These are phyloP conservation scores for Porcisia hertigi DNA, from an alignment of 208 protist genomes.

Conservation along the genomic window DNA sequence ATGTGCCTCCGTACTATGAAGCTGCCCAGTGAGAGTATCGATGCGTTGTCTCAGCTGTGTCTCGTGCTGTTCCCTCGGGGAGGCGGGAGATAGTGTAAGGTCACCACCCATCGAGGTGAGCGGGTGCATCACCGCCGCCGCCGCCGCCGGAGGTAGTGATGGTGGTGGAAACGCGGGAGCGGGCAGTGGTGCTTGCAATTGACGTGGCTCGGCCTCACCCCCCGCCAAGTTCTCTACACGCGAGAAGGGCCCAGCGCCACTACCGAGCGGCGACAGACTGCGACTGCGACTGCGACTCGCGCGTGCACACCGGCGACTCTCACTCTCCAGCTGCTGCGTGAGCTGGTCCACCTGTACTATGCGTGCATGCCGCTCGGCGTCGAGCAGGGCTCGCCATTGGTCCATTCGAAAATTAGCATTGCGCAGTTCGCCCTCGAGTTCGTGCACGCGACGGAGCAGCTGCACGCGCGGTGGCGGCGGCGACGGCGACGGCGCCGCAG, in stretches of 20 bases:
- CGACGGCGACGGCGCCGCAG: neutral
- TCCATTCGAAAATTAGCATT: slow-evolving; percentile 32
- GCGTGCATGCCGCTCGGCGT: slow-evolving; percentile 37
- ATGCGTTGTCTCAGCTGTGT: neutral
- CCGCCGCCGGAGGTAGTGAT: no score
- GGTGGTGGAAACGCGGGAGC: neutral
- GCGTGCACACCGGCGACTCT: slow-evolving; percentile 23
- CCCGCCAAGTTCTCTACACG: no score
- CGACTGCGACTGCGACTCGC: slow-evolving; percentile 19
- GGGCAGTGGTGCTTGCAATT: neutral
- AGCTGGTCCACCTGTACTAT: slow-evolving; percentile 37
- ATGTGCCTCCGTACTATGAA: neutral
- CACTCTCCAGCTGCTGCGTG: slow-evolving; percentile 27
- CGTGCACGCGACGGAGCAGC: slow-evolving; percentile 11
- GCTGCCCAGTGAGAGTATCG: slow-evolving; percentile 1
- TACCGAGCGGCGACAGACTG: slow-evolving; percentile 11
- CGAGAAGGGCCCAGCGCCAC: neutral
- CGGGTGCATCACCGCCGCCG: neutral
- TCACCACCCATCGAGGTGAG: neutral
- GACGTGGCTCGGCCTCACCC: neutral
- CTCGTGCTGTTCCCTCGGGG: neutral
- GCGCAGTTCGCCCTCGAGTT: slow-evolving; percentile 33
- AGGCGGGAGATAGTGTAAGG: neutral
- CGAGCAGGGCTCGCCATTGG: slow-evolving; percentile 38
- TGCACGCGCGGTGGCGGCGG: neutral